Evolutionary conservation across 495 filamentous ascomycete species (phyloP).

Genomic region (Trichoderma virens): DNA sequence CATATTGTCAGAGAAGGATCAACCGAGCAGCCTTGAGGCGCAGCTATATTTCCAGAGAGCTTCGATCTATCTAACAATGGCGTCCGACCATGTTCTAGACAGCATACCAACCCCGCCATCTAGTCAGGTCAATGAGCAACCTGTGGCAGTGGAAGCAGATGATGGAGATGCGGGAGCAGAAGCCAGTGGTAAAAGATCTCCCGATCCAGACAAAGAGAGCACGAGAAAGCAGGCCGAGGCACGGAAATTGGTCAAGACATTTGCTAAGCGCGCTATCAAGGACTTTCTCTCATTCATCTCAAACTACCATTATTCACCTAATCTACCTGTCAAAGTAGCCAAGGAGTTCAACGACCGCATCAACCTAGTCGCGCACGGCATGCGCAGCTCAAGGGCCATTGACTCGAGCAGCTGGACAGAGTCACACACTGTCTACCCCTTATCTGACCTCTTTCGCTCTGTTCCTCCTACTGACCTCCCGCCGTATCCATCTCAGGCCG

Average conservation of each 20-base stretch:
- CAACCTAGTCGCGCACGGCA: constrained; percentile 40
- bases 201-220: constrained; percentile 31
- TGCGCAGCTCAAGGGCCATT: constrained; percentile 19
- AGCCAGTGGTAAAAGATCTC: constrained; percentile 14
- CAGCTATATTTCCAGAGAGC: constrained; percentile 72
- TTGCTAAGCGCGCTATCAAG: constrained; percentile 65
- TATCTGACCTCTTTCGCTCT: constrained; percentile 49
- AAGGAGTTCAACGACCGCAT: constrained; percentile 62
- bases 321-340: constrained; percentile 52
- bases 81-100: constrained; percentile 52
- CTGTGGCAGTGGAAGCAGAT: neutral
- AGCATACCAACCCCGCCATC: constrained; percentile 29
- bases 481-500: constrained; percentile 43
- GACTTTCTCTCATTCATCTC: constrained; percentile 64
- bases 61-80: constrained; percentile 63
- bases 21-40: constrained; percentile 62
- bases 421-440: constrained; percentile 32
- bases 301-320: constrained; percentile 68
- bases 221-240: constrained; percentile 45
- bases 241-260: constrained; percentile 55
- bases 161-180: constrained; percentile 3
- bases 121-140: neutral
- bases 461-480: constrained; percentile 49
- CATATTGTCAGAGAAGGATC: constrained; percentile 57
- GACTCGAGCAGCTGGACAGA: constrained; percentile 8